Base-by-base conservation (phyloP, 169 alveolate genomes). In the Cryptosporidium canis region DNA sequence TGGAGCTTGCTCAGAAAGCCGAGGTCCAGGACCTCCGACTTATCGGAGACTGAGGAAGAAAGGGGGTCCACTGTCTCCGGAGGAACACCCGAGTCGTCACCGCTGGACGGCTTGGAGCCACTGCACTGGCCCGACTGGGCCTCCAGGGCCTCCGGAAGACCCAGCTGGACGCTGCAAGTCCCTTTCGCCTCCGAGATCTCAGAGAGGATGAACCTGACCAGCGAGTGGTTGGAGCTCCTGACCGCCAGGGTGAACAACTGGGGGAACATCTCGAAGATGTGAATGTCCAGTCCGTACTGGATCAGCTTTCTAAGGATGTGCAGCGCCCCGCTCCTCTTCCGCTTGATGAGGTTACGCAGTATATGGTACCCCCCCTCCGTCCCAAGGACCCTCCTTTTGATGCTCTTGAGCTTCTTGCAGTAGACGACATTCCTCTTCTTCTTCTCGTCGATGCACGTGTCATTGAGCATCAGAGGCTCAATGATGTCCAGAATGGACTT, bases 211-310 rank as follows among this genome's bases (percentile, higher is more conserved):
- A 61, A 77, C 37, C 39, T 48, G 18, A 77, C 87, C 9, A 77
- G 12, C n/a, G 70, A 41, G 11, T 56, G 44, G 21, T 77, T 77
- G 33, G 87, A 77, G 16, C 44, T 77, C 24, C 65, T 77, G 1
- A 77, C 87, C 8, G 87, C 87, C 0, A 58, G 41, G 12, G 87
- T 77, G 27, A 77, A 77, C 21, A 77, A 43, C 29, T 77, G 72
- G 16, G 87, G 87, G 44, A 39, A 58, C 48, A 37, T 77, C 35
- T 77, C 45, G 29, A 77, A 55, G 24, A 58, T 39, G 45, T 43
- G 51, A 24, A 77, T 77, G 27, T 77, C 72, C 4, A 77, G 72
- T 12, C 87, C 87, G 35, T 58, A 58, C 27, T 53, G 48, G 16
- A 77, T 35, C 5, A 77, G 64, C 27, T 58, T 77, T 41, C 58